A percentile compares a stretch with the other conserved stretches of the same genome.
phyloP scores from a whole-genome alignment of 805 yeast species.

The Wickerhamomyces strasburgensis region DNA sequence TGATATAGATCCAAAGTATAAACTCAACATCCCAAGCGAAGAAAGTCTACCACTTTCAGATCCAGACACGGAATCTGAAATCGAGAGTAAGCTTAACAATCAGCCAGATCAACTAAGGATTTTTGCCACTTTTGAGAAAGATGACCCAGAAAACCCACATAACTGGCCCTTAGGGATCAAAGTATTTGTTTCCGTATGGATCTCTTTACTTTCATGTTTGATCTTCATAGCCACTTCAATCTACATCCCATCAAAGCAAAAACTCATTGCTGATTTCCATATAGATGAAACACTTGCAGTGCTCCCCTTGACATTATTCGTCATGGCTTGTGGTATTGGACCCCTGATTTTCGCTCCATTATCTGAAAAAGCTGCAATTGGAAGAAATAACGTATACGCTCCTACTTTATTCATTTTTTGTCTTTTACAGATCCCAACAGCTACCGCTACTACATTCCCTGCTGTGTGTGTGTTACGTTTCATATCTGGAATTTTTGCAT shows the following conservation, averaged over 20 bases:
- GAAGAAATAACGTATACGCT: slow-evolving; percentile 48
- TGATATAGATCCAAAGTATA: slow-evolving; percentile 31
- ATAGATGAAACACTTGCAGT: slow-evolving; percentile 41
- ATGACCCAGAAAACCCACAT: slow-evolving; percentile 51
- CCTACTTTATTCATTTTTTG: slow-evolving; percentile 41
- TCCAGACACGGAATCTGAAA: too few relatives aligned
- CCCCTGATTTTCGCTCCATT: slow-evolving; percentile 56
- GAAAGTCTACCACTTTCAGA: too few relatives aligned
- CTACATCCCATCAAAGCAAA: slow-evolving; percentile 45
- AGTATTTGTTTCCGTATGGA: slow-evolving; percentile 32
- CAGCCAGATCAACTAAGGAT: neutral
- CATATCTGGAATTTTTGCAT: slow-evolving; percentile 48
- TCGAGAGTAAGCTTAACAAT: neutral
- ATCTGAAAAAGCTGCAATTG: slow-evolving; percentile 49
- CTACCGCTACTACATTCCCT: slow-evolving; percentile 44
- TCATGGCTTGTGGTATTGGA: slow-evolving; percentile 58
- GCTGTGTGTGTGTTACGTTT: slow-evolving; percentile 47
- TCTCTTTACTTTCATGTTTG: slow-evolving; percentile 43
- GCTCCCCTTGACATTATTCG: slow-evolving; percentile 49
- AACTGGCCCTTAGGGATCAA: slow-evolving; percentile 49
- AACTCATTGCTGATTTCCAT: slow-evolving; percentile 41
- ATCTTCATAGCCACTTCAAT: slow-evolving; percentile 56
- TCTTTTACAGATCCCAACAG: slow-evolving; percentile 53
- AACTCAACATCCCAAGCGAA: slow-evolving; percentile 11
- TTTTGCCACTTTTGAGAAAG: slow-evolving; percentile 22